Percentiles rank a stretch among this genome's conserved stretches.
These are phyloP conservation scores for Dothideomycetes sp. DNA, from an alignment of 2,329 filamentous ascomycete genomes.

Conservation along the genomic window DNA sequence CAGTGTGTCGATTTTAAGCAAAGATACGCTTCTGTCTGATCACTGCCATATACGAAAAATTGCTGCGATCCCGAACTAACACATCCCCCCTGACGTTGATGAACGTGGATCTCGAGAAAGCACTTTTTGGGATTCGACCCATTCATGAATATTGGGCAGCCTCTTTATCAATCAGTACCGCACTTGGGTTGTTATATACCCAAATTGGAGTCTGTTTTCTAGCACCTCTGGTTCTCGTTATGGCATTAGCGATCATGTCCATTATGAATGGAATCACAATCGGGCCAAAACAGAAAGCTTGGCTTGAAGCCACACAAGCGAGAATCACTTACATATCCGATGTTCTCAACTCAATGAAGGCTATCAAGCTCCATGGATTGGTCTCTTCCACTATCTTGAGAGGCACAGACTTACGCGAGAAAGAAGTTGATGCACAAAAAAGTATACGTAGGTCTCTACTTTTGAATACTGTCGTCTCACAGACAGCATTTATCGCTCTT, in stretches of 20 bases:
- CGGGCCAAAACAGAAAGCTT: conserved; percentile 17
- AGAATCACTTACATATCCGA: conserved; percentile 20
- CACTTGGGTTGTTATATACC: conserved; percentile 22
- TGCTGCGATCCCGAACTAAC: conserved; percentile 18
- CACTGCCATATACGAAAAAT: conserved; percentile 21
- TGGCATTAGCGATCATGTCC: conserved; percentile 14
- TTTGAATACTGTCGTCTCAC: conserved; percentile 18
- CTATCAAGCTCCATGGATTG: conserved; percentile 22
- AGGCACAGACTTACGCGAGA: conserved; percentile 18
- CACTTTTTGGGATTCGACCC: conserved; percentile 17
- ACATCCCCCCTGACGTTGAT: conserved; percentile 22
- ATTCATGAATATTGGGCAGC: conserved; percentile 23
- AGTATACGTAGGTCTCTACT: conserved; percentile 15
- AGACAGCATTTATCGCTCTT: conserved; percentile 20
- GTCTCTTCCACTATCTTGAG: conserved; percentile 17
- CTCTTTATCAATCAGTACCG: conserved; percentile 17
- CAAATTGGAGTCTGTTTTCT: conserved; percentile 21
- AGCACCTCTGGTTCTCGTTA: conserved; percentile 19
- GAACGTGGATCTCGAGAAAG: conserved; percentile 25
- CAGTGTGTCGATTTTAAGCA: conserved; percentile 19
- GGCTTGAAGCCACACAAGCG: conserved; percentile 19
- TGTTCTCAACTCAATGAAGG: conserved; percentile 20
- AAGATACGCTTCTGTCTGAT: conserved; percentile 22
- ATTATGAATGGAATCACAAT: conserved; percentile 17
- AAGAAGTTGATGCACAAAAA: conserved; percentile 18